These are phyloP conservation scores for Cercis canadensis DNA, from an alignment of 306 rosid species.

Conservation along the genomic window DNA sequence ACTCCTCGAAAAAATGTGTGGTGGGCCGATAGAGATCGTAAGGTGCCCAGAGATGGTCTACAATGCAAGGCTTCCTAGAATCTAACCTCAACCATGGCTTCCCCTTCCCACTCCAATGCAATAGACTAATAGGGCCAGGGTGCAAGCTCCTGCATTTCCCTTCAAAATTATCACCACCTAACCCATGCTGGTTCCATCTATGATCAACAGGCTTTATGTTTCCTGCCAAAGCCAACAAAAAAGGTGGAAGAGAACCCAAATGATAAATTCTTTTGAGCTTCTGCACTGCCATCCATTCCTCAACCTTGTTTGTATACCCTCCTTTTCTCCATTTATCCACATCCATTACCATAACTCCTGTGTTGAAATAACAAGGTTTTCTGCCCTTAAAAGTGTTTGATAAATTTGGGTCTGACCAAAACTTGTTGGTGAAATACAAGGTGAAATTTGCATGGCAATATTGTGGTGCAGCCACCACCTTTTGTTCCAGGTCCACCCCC, in stretches of 20 bases:
- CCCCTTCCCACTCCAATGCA: conserved; percentile 88
- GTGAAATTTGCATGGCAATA: conserved; percentile 69
- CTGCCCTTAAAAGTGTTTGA: conserved; percentile 52
- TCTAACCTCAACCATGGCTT: conserved; percentile 80
- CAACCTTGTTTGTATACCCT: conserved; percentile 56
- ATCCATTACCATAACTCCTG: conserved; percentile 81
- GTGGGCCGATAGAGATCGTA: conserved; percentile 68
- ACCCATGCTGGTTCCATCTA: conserved; percentile 81
- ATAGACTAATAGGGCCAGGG: conserved; percentile 71
- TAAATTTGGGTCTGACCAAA: conserved; percentile 56
- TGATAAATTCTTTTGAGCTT: conserved; percentile 64
- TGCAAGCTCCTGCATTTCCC: conserved; percentile 66
- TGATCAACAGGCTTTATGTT: conserved; percentile 69
- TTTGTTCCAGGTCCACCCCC: conserved; percentile 60
- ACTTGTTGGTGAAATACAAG: conserved; percentile 47
- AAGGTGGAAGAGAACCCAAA: conserved; percentile 72
- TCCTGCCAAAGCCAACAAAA: conserved; percentile 71
- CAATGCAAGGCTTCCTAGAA: conserved; percentile 65
- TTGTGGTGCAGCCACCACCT: conserved; percentile 74
- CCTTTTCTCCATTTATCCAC: conserved; percentile 69
- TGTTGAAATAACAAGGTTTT: conserved; percentile 70
- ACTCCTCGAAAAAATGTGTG: conserved; percentile 60
- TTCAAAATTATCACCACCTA: conserved; percentile 75
- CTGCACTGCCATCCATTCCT: conserved; percentile 70
- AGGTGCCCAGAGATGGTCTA: conserved; percentile 69